These are phyloP conservation scores for Rhytidhysteron rufulum DNA, from an alignment of 2,329 filamentous ascomycete species.

Conservation along the genomic window DNA sequence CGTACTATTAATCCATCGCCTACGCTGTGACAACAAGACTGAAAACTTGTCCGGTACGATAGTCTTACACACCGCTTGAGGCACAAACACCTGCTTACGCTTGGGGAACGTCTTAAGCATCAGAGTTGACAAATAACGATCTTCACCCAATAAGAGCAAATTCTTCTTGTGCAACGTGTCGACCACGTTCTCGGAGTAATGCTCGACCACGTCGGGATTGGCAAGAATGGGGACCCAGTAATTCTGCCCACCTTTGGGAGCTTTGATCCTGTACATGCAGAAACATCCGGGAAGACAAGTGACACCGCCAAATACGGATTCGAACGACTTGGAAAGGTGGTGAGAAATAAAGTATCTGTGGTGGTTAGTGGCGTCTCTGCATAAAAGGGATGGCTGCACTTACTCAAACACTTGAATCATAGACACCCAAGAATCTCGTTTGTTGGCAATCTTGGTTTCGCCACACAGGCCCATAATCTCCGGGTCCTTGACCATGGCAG, in stretches of 20 bases:
- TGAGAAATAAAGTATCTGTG: constrained; percentile 89
- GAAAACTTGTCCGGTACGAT: constrained; percentile 90
- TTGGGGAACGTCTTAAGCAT: constrained; percentile 99
- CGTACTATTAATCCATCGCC: constrained; percentile 99
- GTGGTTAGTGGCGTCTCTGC: constrained; percentile 23
- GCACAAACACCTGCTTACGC: constrained; percentile 97
- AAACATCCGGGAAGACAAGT: constrained; percentile 98
- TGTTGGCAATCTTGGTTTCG: constrained; percentile 99
- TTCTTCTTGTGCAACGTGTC: constrained; percentile 99
- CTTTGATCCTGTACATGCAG: constrained; percentile 99
- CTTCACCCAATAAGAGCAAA: constrained; percentile 82
- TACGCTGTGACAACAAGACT: constrained; percentile 88
- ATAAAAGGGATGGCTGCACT: constrained; percentile 20
- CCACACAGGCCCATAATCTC: constrained; percentile 99
- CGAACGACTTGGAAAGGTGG: constrained; percentile 93
- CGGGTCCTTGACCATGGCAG: constrained; percentile 97
- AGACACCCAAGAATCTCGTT: constrained; percentile 88
- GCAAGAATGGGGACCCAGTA: constrained; percentile 99
- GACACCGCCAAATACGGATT: constrained; percentile 97
- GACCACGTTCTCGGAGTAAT: constrained; percentile 98
- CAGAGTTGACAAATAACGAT: constrained; percentile 91
- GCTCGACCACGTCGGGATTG: constrained; percentile 97
- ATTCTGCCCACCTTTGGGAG: constrained; percentile 95
- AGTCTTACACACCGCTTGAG: constrained; percentile 98
- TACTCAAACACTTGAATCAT: constrained; percentile 98